Base-by-base conservation (phyloP, 2,329 filamentous ascomycete genomes). In the Exophiala alcalophila region DNA sequence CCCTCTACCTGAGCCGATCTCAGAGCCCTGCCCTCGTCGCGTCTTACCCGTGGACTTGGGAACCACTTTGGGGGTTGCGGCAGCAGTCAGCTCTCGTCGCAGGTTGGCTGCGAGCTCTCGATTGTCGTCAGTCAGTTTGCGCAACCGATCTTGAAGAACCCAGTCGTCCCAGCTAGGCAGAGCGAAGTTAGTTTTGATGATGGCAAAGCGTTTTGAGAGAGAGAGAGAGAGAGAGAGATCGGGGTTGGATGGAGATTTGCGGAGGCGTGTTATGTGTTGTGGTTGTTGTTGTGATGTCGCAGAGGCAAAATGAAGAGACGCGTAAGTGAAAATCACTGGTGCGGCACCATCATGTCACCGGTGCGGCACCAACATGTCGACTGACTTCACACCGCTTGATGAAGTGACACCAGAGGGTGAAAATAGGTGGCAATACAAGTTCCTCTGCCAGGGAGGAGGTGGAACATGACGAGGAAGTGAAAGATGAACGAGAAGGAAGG, bases 71-170 rank as follows among this genome's bases (percentile, higher is more conserved):
- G 40, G 48, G 32, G 32, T 47, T 46, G 52, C 26, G 12, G 47
- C 47, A 60, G 26, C 61, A 54, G 6, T 61, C 53, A 33, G 62
- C 59, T 66, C 69, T 53, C 62, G 63, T 50, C 67, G 65, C 31
- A 73, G 61, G 41, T 68, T 69, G 26, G 65, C 61, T 15, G 91
- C 89, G 25, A 98, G 77, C 62, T 94, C 88, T 61, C 87, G 86
- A 69, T 97, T 96, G 68, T 97, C 92, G 43, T 94, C 88, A 37
- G 83, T 95, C 63, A 91, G 84, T 69, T 96, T 96, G 61, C 90
- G 84, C 49, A 98, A 83, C 55, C 92, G 86, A 64, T 97, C 91
- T 66, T 89, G 83, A 15, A 86, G 80, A 30, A 97, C 92, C 91
- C 91, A 97, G 70, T 98, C 92, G 70, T 98, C 92, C 92, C 92